phyloP scores from a whole-genome alignment of 2,329 filamentous ascomycete genomes.

The Penicillium digitatum region DNA sequence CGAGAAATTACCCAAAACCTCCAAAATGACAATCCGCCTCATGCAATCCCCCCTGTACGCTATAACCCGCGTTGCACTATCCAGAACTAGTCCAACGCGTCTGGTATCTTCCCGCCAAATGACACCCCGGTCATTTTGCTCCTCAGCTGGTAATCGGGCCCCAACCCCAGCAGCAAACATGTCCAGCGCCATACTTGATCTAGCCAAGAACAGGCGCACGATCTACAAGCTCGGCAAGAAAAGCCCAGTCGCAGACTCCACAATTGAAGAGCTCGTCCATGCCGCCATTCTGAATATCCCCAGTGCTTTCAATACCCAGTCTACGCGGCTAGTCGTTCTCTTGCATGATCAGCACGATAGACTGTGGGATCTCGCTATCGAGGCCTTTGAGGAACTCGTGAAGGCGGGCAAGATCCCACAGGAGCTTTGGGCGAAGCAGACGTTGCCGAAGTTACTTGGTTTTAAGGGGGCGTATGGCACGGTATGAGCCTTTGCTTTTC shows the following conservation, averaged over 20 bases:
- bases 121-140: neutral
- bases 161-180: constrained; percentile 4
- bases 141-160: neutral
- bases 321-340: constrained; percentile 72
- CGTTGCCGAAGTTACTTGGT: constrained; percentile 46
- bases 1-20: too few relatives aligned
- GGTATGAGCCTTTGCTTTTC: neutral
- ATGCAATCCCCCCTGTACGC: neutral
- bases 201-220: constrained; percentile 35
- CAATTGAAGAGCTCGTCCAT: constrained; percentile 38
- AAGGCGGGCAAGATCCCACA: constrained; percentile 47
- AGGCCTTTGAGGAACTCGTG: constrained; percentile 64
- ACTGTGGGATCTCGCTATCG: constrained; percentile 72
- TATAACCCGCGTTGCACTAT: neutral
- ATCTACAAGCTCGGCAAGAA: constrained; percentile 37
- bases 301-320: constrained; percentile 84
- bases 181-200: constrained; percentile 27
- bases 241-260: constrained; percentile 34
- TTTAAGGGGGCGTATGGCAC: constrained; percentile 75
- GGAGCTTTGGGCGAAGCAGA: constrained; percentile 55
- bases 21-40: neutral
- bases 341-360: constrained; percentile 79
- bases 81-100: neutral
- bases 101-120: neutral
- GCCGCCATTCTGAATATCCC: constrained; percentile 64